phyloP scores from a whole-genome alignment of 768 basidiomycete species.

The Lactarius indigo region DNA sequence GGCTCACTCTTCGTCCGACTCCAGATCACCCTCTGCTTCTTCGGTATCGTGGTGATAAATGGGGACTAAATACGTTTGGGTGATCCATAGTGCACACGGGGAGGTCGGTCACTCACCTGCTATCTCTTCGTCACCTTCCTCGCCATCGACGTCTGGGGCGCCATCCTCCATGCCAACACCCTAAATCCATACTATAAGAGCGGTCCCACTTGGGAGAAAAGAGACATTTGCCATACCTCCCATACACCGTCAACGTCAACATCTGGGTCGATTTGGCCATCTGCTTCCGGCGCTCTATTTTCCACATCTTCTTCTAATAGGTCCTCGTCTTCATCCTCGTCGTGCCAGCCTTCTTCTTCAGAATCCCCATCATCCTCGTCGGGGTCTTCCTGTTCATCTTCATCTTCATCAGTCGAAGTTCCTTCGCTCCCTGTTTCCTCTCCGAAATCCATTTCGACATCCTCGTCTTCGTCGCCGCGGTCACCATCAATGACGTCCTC shows the following conservation, averaged over 20 bases:
- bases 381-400: constrained; percentile 60
- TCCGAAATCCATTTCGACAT: constrained; percentile 84
- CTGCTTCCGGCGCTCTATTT: constrained; percentile 35
- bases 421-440: constrained; percentile 82
- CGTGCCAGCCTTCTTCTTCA: constrained; percentile 60
- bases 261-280: constrained; percentile 38
- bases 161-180: constrained; percentile 36
- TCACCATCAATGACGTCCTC: constrained; percentile 82
- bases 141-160: constrained; percentile 35
- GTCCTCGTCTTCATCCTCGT: constrained; percentile 67
- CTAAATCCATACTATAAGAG: constrained; percentile 23
- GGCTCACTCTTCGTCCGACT: constrained; percentile 62
- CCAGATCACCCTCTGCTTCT: constrained; percentile 57
- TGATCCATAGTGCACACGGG: not conserved
- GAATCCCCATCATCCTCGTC: constrained; percentile 56
- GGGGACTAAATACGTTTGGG: constrained; percentile 12
- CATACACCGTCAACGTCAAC: constrained; percentile 42
- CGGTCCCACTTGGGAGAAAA: not conserved
- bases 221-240: constrained; percentile 32
- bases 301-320: constrained; percentile 39
- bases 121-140: constrained; percentile 46
- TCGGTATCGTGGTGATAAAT: constrained; percentile 53
- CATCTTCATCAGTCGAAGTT: constrained; percentile 73
- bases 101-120: constrained; percentile 41
- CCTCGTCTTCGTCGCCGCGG: constrained; percentile 76